These are phyloP conservation scores for Polysphondylium violaceum DNA, from an alignment of 78 protist species.

Conservation along the genomic window DNA sequence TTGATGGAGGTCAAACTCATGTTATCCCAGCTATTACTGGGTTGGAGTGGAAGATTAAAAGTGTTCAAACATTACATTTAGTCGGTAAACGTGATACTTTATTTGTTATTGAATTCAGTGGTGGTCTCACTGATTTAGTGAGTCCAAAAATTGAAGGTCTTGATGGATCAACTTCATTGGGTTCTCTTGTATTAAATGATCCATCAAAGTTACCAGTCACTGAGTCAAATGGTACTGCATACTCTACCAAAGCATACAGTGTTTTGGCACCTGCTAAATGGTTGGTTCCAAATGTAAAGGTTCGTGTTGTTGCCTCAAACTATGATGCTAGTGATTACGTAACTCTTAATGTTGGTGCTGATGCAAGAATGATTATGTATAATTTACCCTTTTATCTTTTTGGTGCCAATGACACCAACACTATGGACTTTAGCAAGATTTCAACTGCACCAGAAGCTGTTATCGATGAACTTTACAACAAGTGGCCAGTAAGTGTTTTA, in stretches of 20 bases:
- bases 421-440: not conserved
- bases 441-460: not conserved
- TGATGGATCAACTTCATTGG: not conserved
- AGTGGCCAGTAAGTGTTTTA: conserved; percentile 18
- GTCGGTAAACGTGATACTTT: conserved; percentile 21
- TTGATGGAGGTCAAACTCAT: conserved; percentile 25
- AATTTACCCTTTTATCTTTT: conserved; percentile 27
- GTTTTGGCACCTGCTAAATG: not conserved
- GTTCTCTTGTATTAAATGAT: not conserved
- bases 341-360: not conserved
- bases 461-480: not conserved
- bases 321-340: not conserved
- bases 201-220: conserved; percentile 39
- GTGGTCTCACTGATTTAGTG: not conserved
- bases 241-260: not conserved
- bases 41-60: not conserved
- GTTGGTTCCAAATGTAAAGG: not conserved
- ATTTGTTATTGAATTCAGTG: conserved; percentile 17
- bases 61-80: not conserved
- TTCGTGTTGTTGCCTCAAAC: not conserved
- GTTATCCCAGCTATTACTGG: conserved; percentile 3
- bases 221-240: conserved; percentile 28
- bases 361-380: not conserved
- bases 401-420: conserved; percentile 30
- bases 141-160: not conserved